Percentiles rank a stretch among this genome's conserved stretches.
Conservation (phyloP, 2,329 filamentous ascomycete genomes). For the Sporothrix euskadiensis region DNA sequence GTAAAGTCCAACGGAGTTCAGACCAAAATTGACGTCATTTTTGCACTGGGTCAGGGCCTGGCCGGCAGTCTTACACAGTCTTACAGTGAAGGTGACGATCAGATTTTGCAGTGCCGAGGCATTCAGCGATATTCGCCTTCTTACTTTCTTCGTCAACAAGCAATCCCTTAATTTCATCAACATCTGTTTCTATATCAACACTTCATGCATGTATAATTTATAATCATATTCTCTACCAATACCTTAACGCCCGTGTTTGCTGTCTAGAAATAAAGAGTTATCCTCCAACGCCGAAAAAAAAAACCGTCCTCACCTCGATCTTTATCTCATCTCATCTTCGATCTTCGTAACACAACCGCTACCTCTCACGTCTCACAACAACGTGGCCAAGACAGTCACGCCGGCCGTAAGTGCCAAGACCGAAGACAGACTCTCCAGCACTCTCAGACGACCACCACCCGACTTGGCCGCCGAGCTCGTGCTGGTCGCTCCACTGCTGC, state of each 20-base stretch:
- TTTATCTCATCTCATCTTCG: background rate
- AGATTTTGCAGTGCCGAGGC: conserved; percentile 6
- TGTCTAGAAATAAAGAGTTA: conserved; percentile 1
- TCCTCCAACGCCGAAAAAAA: background rate
- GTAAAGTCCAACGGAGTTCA: background rate
- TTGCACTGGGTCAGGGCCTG: background rate
- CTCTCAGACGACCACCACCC: background rate
- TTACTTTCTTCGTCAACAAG: background rate
- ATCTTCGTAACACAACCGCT: background rate
- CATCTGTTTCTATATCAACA: background rate
- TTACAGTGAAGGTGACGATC: background rate
- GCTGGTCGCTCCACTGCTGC: background rate
- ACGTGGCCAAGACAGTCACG: background rate
- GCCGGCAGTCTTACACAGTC: background rate
- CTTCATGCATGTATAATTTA: background rate
- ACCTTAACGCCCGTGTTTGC: background rate
- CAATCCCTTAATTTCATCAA: background rate
- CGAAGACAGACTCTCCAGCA: background rate
- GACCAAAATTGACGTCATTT: conserved; percentile 12
- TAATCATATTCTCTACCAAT: background rate
- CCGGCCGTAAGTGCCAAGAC: background rate
- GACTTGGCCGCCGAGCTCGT: background rate
- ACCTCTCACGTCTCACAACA: background rate
- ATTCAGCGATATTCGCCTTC: background rate
- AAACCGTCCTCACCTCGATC: background rate